A percentile compares a stretch with the other conserved stretches of the same genome.
phyloP scores from a whole-genome alignment of 257 asterid genomes.

The Avicennia marina region DNA sequence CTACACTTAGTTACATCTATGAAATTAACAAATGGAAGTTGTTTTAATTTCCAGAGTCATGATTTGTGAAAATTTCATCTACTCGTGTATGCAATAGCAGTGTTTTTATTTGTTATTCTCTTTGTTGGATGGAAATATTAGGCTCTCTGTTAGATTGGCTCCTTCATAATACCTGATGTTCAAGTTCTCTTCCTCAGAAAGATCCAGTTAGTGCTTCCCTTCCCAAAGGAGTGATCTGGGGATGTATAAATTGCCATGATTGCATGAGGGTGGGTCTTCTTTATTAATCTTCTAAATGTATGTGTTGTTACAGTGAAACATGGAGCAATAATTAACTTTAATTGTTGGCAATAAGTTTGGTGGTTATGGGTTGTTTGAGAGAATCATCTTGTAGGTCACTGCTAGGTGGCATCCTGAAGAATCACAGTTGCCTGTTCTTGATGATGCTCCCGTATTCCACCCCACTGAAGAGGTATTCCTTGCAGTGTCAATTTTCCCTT shows the following conservation, averaged over 20 bases:
- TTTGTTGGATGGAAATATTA: constrained; percentile 6
- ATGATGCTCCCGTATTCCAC: constrained; percentile 68
- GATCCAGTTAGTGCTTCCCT: constrained; percentile 35
- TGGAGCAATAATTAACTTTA: background rate
- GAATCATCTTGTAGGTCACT: constrained; percentile 45
- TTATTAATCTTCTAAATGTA: background rate
- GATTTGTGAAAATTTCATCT: constrained; percentile 1
- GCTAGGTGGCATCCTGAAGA: constrained; percentile 61
- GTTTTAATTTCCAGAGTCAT: constrained; percentile 7
- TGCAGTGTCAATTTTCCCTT: constrained; percentile 3
- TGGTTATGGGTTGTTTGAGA: constrained; percentile 8
- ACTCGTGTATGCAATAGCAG: background rate
- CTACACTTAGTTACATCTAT: too few relatives aligned
- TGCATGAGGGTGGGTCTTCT: constrained; percentile 47
- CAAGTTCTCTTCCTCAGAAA: constrained; percentile 34
- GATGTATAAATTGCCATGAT: constrained; percentile 57
- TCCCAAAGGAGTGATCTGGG: constrained; percentile 71
- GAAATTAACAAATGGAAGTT: constrained; percentile 1
- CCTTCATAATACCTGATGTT: constrained; percentile 17
- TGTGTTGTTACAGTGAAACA: constrained; percentile 1
- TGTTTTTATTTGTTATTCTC: background rate
- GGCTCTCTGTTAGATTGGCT: constrained; percentile 12
- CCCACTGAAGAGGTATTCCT: constrained; percentile 74
- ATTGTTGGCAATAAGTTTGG: background rate
- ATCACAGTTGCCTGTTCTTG: constrained; percentile 47